Evolutionary conservation across 1,139 yeast species (phyloP).

Genomic region (Barnettozyma hawaiiensis): DNA sequence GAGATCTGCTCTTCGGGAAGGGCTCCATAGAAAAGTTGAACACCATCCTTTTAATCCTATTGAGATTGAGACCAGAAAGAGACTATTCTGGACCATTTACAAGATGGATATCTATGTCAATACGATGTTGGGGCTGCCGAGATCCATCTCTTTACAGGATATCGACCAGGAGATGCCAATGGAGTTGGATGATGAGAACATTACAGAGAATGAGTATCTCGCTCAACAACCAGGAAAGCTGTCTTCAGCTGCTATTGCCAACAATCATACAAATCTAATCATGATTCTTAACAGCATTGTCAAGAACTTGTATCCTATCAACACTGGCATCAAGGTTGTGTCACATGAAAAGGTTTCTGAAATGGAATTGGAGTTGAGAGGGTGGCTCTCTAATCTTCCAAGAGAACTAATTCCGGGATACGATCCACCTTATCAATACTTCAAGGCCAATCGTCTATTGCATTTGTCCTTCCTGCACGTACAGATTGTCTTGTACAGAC

Average conservation of each 20-base stretch:
- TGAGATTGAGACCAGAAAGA: conserved; percentile 78
- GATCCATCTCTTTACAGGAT: conserved; percentile 66
- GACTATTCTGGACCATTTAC: conserved; percentile 83
- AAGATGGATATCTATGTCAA: conserved; percentile 90
- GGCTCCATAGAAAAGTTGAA: conserved; percentile 67
- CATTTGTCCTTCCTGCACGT: conserved; percentile 80
- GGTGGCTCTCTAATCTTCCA: conserved; percentile 75
- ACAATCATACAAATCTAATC: conserved; percentile 74
- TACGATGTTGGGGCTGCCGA: conserved; percentile 83
- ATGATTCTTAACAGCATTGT: conserved; percentile 53
- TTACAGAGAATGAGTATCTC: conserved; percentile 48
- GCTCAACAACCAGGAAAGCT: conserved; percentile 38
- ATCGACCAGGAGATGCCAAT: conserved; percentile 85
- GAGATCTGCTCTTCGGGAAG: conserved; percentile 81
- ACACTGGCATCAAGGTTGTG: conserved; percentile 29
- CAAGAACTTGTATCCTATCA: conserved; percentile 51
- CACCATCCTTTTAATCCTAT: conserved; percentile 68
- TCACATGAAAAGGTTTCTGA: conserved; percentile 57
- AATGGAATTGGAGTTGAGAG: conserved; percentile 65
- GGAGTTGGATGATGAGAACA: conserved; percentile 83
- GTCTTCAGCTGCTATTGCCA: conserved; percentile 78
- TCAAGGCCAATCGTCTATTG: conserved; percentile 69
- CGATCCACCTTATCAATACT: conserved; percentile 58
- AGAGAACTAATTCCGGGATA: conserved; percentile 65
- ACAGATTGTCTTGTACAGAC: conserved; percentile 81